Evolutionary conservation across 2,329 filamentous ascomycete species (phyloP).

Genomic region (Lachnellula willkommii): DNA sequence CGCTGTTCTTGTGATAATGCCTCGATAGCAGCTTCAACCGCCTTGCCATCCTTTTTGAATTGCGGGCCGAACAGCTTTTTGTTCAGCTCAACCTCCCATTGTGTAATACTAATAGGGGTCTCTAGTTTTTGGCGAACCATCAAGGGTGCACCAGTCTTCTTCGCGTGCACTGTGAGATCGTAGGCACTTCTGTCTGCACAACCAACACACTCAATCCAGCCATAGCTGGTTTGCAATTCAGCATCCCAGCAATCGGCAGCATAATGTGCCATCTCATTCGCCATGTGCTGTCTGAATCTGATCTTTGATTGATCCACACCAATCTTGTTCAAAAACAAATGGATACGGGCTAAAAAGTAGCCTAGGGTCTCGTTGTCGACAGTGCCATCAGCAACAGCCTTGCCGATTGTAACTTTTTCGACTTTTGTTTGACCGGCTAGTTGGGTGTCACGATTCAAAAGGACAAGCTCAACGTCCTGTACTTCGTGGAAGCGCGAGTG

Average conservation of each 20-base stretch:
- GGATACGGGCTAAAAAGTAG: constrained; percentile 93
- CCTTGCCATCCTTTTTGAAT: constrained; percentile 92
- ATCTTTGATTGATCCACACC: constrained; percentile 84
- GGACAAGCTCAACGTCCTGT: constrained; percentile 72
- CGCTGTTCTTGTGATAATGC: constrained; percentile 67
- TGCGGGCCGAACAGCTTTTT: constrained; percentile 94
- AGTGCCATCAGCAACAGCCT: constrained; percentile 74
- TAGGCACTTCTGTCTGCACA: constrained; percentile 95
- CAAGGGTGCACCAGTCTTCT: constrained; percentile 83
- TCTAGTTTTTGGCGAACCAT: constrained; percentile 77
- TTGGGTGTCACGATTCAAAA: constrained; percentile 82
- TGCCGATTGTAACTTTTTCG: constrained; percentile 69
- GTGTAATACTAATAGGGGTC: constrained; percentile 73
- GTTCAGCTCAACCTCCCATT: constrained; percentile 82
- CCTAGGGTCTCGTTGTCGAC: constrained; percentile 98
- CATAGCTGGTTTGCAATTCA: constrained; percentile 83
- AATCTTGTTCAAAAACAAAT: constrained; percentile 82
- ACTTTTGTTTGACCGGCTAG: constrained; percentile 76
- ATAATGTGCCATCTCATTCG: constrained; percentile 86
- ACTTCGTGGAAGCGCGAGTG: constrained; percentile 84
- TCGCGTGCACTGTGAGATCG: constrained; percentile 85
- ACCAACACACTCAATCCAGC: constrained; percentile 98
- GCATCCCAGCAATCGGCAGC: constrained; percentile 98
- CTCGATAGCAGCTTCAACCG: constrained; percentile 73
- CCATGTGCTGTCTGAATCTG: constrained; percentile 96